A percentile compares a stretch with the other conserved stretches of the same genome.
Evolutionary conservation across 441 rosid genomes (phyloP).

Genomic region (Gossypium schwendimanii): DNA sequence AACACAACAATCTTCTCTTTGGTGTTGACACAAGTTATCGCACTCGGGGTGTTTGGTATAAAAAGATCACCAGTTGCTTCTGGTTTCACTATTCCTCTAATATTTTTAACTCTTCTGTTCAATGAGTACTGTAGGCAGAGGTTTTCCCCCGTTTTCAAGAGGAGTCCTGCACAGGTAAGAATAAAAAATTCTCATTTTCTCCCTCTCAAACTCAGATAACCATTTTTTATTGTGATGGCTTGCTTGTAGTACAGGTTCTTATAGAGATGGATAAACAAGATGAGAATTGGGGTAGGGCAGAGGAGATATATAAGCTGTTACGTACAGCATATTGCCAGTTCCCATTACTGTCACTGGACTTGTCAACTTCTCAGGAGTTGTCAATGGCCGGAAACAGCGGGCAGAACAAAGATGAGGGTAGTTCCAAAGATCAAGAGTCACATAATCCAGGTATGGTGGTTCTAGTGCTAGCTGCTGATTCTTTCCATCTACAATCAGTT

Average conservation of each 20-base stretch:
- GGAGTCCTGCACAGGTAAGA: slow-evolving; percentile 60
- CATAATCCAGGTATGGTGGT: slow-evolving; percentile 38
- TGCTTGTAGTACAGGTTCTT: slow-evolving; percentile 43
- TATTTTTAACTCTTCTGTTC: slow-evolving; percentile 68
- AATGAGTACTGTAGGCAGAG: slow-evolving; percentile 78
- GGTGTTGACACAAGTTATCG: slow-evolving; percentile 73
- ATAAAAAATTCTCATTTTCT: background rate
- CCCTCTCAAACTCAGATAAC: background rate
- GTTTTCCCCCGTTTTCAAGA: slow-evolving; percentile 59
- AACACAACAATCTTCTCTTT: slow-evolving; percentile 79
- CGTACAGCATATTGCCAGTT: slow-evolving; percentile 63
- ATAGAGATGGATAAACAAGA: slow-evolving; percentile 76
- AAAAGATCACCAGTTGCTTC: slow-evolving; percentile 73
- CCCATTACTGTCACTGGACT: slow-evolving; percentile 24
- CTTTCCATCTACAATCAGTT: background rate
- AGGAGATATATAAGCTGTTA: slow-evolving; percentile 43
- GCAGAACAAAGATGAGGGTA: slow-evolving; percentile 10
- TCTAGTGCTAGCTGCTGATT: background rate
- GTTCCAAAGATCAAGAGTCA: slow-evolving; percentile 22
- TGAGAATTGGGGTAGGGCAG: slow-evolving; percentile 45
- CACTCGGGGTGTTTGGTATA: slow-evolving; percentile 80
- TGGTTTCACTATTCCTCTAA: slow-evolving; percentile 72
- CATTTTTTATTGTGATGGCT: slow-evolving; percentile 14
- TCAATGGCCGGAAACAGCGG: slow-evolving; percentile 16
- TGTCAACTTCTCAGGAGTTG: slow-evolving; percentile 18